Conservation (phyloP, 2,329 filamentous ascomycete species). For the Fusarium paranaense region DNA sequence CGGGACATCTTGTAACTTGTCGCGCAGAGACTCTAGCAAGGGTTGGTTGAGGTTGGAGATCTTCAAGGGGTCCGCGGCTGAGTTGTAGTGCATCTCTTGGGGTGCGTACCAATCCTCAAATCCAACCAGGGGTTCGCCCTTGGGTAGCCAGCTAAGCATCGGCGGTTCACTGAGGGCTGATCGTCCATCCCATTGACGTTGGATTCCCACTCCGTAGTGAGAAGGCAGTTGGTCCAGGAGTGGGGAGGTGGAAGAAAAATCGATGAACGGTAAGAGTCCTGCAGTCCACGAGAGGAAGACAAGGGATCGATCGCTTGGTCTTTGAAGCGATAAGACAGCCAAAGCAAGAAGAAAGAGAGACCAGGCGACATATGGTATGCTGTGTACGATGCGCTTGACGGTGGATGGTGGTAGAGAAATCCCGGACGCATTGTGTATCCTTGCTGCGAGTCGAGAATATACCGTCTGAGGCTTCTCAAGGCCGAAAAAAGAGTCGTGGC, state of each 20-base stretch:
- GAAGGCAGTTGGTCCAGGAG: conserved; percentile 38
- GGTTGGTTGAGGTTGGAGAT: conserved; percentile 51
- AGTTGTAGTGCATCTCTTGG: conserved; percentile 43
- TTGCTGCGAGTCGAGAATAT: background rate
- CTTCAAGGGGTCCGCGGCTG: conserved; percentile 51
- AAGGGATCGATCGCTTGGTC: conserved; percentile 45
- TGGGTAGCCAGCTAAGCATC: conserved; percentile 41
- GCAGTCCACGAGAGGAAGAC: conserved; percentile 50
- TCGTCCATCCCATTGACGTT: conserved; percentile 38
- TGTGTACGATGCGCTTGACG: background rate
- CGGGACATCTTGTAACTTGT: background rate
- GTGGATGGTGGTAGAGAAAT: background rate
- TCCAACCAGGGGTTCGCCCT: conserved; percentile 22
- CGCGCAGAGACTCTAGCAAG: conserved; percentile 47
- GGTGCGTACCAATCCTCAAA: conserved; percentile 43
- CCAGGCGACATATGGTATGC: background rate
- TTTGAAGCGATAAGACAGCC: conserved; percentile 28
- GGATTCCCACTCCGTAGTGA: conserved; percentile 31
- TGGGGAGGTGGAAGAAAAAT: conserved; percentile 44
- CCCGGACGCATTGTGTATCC: background rate
- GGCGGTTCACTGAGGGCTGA: conserved; percentile 42
- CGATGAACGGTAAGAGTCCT: conserved; percentile 46
- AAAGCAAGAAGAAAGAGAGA: conserved; percentile 21
- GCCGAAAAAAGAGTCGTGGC: background rate
- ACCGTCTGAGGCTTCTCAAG: background rate